Percentiles rank a stretch among this genome's conserved stretches.
phyloP scores from a whole-genome alignment of 2,329 filamentous ascomycete genomes.

The Hymenoscyphus linearis region DNA sequence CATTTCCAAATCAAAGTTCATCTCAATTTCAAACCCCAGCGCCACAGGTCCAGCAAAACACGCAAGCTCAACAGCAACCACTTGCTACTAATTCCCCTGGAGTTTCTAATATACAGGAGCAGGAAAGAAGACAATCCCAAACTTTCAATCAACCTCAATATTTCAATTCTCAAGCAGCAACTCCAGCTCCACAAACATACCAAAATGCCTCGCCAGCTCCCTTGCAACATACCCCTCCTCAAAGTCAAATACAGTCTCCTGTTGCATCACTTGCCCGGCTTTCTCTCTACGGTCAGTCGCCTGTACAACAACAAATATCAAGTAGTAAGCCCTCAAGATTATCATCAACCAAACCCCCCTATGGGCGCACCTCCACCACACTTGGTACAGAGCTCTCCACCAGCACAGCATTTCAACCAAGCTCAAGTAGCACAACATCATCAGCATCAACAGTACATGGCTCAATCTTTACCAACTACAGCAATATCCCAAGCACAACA shows the following conservation, averaged over 20 bases:
- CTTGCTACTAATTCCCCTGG: background rate
- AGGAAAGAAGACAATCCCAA: conserved; percentile 1
- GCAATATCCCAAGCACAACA: background rate
- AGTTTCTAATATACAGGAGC: background rate
- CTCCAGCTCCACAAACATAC: background rate
- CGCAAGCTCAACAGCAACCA: background rate
- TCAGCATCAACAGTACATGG: background rate
- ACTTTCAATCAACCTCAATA: background rate
- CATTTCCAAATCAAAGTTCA: background rate
- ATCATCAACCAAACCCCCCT: conserved; percentile 3
- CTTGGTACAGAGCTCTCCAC: conserved; percentile 1
- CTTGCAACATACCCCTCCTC: background rate
- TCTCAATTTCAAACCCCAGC: background rate
- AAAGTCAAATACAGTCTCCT: background rate
- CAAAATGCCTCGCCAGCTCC: background rate
- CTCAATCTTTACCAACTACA: background rate
- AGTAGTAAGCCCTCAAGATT: background rate
- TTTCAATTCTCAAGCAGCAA: background rate
- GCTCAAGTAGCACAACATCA: background rate
- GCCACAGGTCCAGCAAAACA: background rate
- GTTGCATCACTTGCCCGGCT: conserved; percentile 1
- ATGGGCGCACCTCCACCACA: conserved; percentile 1
- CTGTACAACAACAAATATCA: background rate
- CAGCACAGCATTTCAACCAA: background rate
- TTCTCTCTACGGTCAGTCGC: background rate